Evolutionary conservation across 1,284 basidiomycete genomes (phyloP), one percentile per base, ranked within the genome.

Genomic region (Chalciporus sp.): DNA sequence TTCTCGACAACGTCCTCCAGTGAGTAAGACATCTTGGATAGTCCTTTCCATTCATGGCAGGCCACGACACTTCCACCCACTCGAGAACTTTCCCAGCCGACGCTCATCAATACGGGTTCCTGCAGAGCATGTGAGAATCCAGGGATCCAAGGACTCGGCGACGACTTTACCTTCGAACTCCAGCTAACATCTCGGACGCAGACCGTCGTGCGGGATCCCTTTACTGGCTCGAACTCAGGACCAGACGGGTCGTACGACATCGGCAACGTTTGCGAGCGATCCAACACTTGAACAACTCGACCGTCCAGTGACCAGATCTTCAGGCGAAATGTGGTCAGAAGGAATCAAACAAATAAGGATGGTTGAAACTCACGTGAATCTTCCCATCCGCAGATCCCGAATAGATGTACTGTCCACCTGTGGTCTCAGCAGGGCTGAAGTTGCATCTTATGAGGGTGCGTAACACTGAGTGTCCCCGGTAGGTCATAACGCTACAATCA

Each of bases 261-360:
- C 0, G 93, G 85, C n/a, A 87, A 64, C 0, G 89, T 86, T 55
- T 85, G 77, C 19, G 85, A 79, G 23, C 96, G 85, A 70, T 99
- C 92, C 31, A 99, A 76, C 7, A 94, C 82, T 75, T 94, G 86
- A 17, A 90, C 87, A 19, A 94, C 72, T 20, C 81, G 81, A 7
- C 96, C 96, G 69, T 98, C 96, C 45, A 99, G 76, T 1, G 91
- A 92, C 94, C 95, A 99, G 56, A 99, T 94, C 87, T 95, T 69
- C 58, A 56, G 56, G 58, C 42, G 49, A 26, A 53, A 48, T 51
- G 51, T 49, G 28, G 42, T 49, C 39, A 60, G 47, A 35, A 23
- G 19, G 31, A 27, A 31, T 41, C 33, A 27, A 28, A 20, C 17
- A n/a, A 46, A 43, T 29, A 26, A 47, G 11, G 43, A 19, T 12